These are phyloP conservation scores for Pezicula neosporulosa DNA, from an alignment of 2,329 filamentous ascomycete genomes.

Conservation along the genomic window DNA sequence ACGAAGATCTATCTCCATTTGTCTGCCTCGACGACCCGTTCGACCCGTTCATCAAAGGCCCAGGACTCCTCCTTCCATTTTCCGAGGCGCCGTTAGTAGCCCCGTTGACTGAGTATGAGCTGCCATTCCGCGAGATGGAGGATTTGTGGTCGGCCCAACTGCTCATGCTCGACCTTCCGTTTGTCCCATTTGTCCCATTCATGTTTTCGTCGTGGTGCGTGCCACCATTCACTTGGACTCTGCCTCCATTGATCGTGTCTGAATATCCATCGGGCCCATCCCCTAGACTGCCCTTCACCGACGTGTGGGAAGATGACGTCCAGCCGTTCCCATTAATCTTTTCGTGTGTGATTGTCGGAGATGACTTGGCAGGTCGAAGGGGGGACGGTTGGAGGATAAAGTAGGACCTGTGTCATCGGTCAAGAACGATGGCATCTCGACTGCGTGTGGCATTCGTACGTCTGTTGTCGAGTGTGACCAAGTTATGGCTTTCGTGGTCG, in stretches of 20 bases:
- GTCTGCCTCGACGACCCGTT: conserved; percentile 17
- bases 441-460: conserved; percentile 36
- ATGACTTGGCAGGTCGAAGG: conserved; percentile 33
- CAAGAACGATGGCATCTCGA: conserved; percentile 49
- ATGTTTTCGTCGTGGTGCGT: conserved; percentile 45
- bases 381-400: conserved; percentile 22
- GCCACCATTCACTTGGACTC: conserved; percentile 24
- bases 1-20: conserved; percentile 24
- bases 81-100: conserved; percentile 20
- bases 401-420: conserved; percentile 35
- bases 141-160: conserved; percentile 27
- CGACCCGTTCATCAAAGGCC: conserved; percentile 18
- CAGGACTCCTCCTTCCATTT: conserved; percentile 26
- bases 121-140: conserved; percentile 21
- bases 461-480: conserved; percentile 17
- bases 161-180: conserved; percentile 47
- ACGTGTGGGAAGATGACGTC: conserved; percentile 19
- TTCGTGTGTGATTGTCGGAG: conserved; percentile 27
- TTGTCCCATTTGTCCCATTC: conserved; percentile 47
- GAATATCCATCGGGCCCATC: conserved; percentile 28
- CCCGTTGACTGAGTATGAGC: conserved; percentile 25
- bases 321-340: conserved; percentile 29
- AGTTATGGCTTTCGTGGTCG: conserved; percentile 17
- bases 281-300: conserved; percentile 29
- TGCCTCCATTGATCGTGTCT: conserved; percentile 16